Percentiles rank a stretch among this genome's conserved stretches.
phyloP scores from a whole-genome alignment of 1,284 basidiomycete genomes.

The Papiliotrema fonsecae region DNA sequence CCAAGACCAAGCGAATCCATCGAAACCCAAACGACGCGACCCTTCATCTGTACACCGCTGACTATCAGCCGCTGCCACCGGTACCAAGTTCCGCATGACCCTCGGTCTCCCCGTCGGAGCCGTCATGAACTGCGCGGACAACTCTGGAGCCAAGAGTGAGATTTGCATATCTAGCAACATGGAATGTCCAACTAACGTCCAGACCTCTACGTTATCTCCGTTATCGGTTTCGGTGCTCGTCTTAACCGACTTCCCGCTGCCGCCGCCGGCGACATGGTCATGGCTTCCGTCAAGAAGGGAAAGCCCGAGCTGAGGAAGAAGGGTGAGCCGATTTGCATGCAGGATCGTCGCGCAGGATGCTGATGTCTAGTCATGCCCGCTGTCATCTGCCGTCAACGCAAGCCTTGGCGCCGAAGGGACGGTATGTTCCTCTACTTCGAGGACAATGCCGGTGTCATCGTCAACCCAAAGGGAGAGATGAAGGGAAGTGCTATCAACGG shows the following conservation, averaged over 20 bases:
- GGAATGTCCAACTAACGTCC: constrained; percentile 1
- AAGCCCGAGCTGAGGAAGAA: constrained; percentile 99
- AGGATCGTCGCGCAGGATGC: constrained; percentile 7
- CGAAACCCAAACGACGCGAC: too few relatives aligned
- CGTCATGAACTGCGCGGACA: constrained; percentile 99
- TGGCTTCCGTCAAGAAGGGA: constrained; percentile 99
- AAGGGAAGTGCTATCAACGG: constrained; percentile 99
- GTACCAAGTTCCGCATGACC: constrained; percentile 96
- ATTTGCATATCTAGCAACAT: constrained; percentile 1
- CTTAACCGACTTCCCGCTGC: constrained; percentile 97
- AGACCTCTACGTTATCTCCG: constrained; percentile 51
- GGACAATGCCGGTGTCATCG: constrained; percentile 94
- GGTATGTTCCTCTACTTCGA: constrained; percentile 99
- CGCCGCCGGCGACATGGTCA: constrained; percentile 98
- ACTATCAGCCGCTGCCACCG: constrained; percentile 54
- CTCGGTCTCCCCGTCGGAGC: constrained; percentile 94
- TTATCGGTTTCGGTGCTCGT: constrained; percentile 80
- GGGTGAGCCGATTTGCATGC: constrained; percentile 62
- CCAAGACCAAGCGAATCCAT: too few relatives aligned
- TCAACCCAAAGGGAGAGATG: constrained; percentile 99
- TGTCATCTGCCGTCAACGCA: constrained; percentile 95
- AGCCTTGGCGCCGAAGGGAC: constrained; percentile 96
- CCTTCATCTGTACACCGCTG: too few relatives aligned
- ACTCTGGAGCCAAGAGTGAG: constrained; percentile 90
- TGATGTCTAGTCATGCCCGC: constrained; percentile 76